A percentile compares a stretch with the other conserved stretches of the same genome.
Evolutionary conservation across 164 flowering plant genomes (phyloP).

Genomic region (Malania oleifera): DNA sequence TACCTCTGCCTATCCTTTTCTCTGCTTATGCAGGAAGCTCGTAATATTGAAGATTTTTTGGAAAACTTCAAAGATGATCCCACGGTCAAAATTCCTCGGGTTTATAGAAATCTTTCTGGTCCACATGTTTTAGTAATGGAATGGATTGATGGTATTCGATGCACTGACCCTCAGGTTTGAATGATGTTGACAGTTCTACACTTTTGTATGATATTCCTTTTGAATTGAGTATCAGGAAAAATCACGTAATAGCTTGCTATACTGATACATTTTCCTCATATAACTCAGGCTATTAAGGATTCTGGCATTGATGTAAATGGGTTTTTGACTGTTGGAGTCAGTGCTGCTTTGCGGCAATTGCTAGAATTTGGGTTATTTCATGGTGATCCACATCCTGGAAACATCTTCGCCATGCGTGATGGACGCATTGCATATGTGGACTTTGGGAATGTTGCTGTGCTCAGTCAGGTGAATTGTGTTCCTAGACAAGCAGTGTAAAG

Average conservation of each 20-base stretch:
- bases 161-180: slow-evolving; percentile 91
- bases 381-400: slow-evolving; percentile 99
- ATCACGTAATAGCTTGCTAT: background rate
- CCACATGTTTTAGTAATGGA: slow-evolving; percentile 94
- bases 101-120: slow-evolving; percentile 78
- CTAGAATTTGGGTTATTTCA: slow-evolving; percentile 95
- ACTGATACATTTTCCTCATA: background rate
- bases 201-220: background rate
- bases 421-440: slow-evolving; percentile 99
- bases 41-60: slow-evolving; percentile 84
- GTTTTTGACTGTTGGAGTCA: slow-evolving; percentile 93
- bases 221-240: background rate
- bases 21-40: slow-evolving; percentile 62
- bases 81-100: slow-evolving; percentile 91
- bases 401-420: slow-evolving; percentile 98
- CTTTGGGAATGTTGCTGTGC: slow-evolving; percentile 98
- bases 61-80: slow-evolving; percentile 96
- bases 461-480: slow-evolving; percentile 68
- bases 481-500: no score
- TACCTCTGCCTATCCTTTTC: background rate
- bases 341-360: slow-evolving; percentile 94
- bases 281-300: slow-evolving; percentile 70
- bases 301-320: slow-evolving; percentile 86
- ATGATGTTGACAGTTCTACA: slow-evolving; percentile 1
- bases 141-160: slow-evolving; percentile 99